Conservation (phyloP, 1,139 yeast species). For the Citeromyces siamensis region DNA sequence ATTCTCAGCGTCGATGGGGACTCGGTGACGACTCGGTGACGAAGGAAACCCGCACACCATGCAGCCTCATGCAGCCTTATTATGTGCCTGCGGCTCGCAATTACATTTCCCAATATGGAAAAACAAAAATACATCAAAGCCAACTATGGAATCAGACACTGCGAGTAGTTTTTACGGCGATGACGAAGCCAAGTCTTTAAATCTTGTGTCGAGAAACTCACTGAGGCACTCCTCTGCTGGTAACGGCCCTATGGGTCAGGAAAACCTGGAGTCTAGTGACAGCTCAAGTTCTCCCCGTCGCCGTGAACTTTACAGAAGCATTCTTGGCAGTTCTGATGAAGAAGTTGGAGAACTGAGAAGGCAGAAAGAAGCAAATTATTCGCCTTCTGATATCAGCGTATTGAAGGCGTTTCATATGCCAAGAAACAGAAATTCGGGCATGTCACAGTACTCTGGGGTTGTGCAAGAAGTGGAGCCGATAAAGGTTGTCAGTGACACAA, state of each 20-base stretch:
- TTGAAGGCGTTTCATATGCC: neutral
- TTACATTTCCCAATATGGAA: neutral
- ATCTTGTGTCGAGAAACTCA: neutral
- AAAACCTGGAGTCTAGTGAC: neutral
- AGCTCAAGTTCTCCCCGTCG: neutral
- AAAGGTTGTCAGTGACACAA: constrained; percentile 22
- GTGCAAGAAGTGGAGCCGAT: constrained; percentile 30
- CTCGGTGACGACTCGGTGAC: too few relatives aligned
- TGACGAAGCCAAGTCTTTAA: neutral
- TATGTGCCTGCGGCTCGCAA: too few relatives aligned
- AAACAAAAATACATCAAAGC: constrained; percentile 3
- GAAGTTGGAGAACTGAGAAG: neutral
- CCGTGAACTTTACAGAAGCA: neutral
- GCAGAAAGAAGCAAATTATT: neutral
- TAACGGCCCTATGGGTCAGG: neutral
- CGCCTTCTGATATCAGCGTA: neutral
- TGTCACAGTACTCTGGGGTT: constrained; percentile 31
- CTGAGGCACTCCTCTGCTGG: neutral
- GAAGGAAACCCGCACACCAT: too few relatives aligned
- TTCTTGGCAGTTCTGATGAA: neutral
- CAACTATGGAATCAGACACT: neutral
- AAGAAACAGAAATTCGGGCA: constrained; percentile 23
- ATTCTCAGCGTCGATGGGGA: too few relatives aligned
- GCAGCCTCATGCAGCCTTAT: too few relatives aligned
- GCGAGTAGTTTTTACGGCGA: constrained; percentile 3